Evolutionary conservation across 176 grass and related monocot species (phyloP), one percentile per base, ranked within the genome.

Genomic region (Otatea glauca): DNA sequence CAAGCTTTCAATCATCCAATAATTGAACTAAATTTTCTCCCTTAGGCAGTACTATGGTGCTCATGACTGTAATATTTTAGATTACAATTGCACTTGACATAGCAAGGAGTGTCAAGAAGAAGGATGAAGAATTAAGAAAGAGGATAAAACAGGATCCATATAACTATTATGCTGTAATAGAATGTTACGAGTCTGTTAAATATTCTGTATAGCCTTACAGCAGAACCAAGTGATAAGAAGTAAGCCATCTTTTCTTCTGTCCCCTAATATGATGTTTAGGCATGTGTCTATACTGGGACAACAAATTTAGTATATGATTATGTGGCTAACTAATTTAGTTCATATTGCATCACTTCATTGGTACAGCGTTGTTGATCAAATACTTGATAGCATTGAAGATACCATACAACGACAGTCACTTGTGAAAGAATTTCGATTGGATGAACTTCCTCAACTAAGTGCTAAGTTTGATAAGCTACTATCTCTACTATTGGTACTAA

Each of bases 11-110:
- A 72, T 75, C 20, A 13, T 91, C 7, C 41, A 42, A 42, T 83
- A 35, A 50, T 55, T 85, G 29, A 76, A 74, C 51, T 61, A 14
- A 11, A 67, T 86, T 85, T 75, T 71, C 61, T 67, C 21, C 15
- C 7, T 11, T 29, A 51, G n/a, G 56, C 43, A 58, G n/a, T 71
- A 65, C 13, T 50, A 1, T 81, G 68, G 42, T 88, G 5, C 65
- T 78, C 23, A 86, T 65, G 25, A 5, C 34, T 17, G 45, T 63
- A 10, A 56, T 75, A 69, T 83, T 73, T 65, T 79, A 99, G 96
- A 95, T 99, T 89, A 93, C 93, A 70, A 92, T 94, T 72, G 96
- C 93, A 79, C 83, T 99, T 81, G 91, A 96, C 63, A 99, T 96
- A 72, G 96, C 96, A 27, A 94, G 84, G 74, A 86, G 88, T 90